Percentiles rank a stretch among this genome's conserved stretches.
phyloP scores from a whole-genome alignment of 164 flowering plant species.

The Aristolochia fimbriata region DNA sequence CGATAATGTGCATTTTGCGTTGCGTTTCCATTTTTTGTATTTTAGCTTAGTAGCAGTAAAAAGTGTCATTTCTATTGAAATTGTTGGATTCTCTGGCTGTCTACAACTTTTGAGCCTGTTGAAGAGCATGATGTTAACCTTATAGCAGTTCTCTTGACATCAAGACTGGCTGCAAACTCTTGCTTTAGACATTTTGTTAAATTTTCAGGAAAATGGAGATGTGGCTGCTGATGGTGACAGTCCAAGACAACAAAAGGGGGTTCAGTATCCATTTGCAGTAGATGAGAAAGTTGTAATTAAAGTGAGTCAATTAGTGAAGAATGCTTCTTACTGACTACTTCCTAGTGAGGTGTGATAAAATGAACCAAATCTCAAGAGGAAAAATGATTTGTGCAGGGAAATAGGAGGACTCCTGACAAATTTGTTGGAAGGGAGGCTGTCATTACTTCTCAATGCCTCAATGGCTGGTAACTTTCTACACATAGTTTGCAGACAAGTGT shows the following conservation, averaged over 20 bases:
- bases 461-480: slow-evolving; percentile 74
- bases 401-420: slow-evolving; percentile 88
- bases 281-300: slow-evolving; percentile 84
- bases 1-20: too few species aligned
- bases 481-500: neutral
- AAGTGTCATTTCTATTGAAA: too few species aligned
- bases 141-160: neutral
- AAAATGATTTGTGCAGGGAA: slow-evolving; percentile 51
- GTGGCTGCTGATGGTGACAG: slow-evolving; percentile 36
- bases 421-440: slow-evolving; percentile 96
- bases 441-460: slow-evolving; percentile 86
- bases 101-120: too few species aligned
- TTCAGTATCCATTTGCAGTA: slow-evolving; percentile 86
- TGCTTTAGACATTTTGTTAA: neutral
- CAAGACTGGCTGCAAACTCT: neutral
- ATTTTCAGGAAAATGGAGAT: slow-evolving; percentile 76
- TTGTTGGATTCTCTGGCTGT: neutral
- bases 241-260: slow-evolving; percentile 36
- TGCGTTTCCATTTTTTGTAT: too few species aligned
- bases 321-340: too few species aligned
- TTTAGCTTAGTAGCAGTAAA: too few species aligned
- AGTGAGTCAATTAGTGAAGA: slow-evolving; percentile 28
- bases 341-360: too few species aligned
- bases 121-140: neutral
- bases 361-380: too few species aligned